phyloP scores from a whole-genome alignment of 441 rosid species.

The Iberis amara region DNA sequence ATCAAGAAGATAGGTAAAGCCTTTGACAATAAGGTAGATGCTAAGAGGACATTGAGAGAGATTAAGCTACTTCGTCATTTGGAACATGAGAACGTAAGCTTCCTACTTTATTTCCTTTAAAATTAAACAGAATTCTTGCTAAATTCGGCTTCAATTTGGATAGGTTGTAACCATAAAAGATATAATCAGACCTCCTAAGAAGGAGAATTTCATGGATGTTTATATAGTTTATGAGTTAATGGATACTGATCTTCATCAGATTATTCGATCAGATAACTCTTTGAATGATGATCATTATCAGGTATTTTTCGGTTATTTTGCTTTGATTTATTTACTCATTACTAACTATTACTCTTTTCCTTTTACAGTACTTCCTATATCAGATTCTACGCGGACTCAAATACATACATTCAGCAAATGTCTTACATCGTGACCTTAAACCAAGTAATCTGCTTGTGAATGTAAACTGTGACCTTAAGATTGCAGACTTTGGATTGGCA shows the following conservation, averaged over 20 bases:
- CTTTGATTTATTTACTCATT: background rate
- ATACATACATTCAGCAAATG: conserved; percentile 89
- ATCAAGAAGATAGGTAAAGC: conserved; percentile 90
- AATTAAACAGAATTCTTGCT: too few species aligned
- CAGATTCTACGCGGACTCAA: conserved; percentile 88
- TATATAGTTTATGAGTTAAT: conserved; percentile 85
- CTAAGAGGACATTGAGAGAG: conserved; percentile 88
- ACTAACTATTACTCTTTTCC: background rate
- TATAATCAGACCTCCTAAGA: conserved; percentile 71
- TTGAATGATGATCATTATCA: conserved; percentile 85
- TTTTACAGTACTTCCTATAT: conserved; percentile 75
- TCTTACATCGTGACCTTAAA: conserved; percentile 81
- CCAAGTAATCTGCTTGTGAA: conserved; percentile 86
- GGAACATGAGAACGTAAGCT: conserved; percentile 95
- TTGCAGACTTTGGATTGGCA: conserved; percentile 82
- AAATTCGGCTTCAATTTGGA: background rate
- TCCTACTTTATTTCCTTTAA: too few species aligned
- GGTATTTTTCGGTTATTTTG: conserved; percentile 37
- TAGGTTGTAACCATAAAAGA: conserved; percentile 96
- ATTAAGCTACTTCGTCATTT: conserved; percentile 92
- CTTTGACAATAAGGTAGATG: conserved; percentile 77
- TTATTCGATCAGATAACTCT: conserved; percentile 73
- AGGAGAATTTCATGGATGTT: conserved; percentile 65
- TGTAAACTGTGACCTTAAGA: conserved; percentile 77
- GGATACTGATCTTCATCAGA: conserved; percentile 85